phyloP scores from a whole-genome alignment of 2,329 filamentous ascomycete species.

The Plectosphaerella cucumerina region DNA sequence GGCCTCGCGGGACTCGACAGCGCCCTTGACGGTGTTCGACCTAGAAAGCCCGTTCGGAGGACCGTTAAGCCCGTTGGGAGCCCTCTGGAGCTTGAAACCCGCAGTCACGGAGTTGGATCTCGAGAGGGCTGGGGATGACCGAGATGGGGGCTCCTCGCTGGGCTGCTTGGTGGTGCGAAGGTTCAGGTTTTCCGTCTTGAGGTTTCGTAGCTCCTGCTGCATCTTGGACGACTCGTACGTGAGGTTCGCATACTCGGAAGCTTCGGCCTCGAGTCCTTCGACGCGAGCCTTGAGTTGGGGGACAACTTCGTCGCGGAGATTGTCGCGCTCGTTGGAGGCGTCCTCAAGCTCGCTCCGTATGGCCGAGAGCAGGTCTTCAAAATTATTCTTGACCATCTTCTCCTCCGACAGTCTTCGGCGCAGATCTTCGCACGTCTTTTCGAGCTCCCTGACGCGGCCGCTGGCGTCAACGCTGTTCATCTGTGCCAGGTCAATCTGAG shows the following conservation, averaged over 20 bases:
- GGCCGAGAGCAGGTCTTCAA: slow-evolving; percentile 84
- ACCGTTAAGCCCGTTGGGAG: slow-evolving; percentile 16
- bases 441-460: slow-evolving; percentile 70
- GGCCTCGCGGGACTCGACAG: slow-evolving; percentile 58
- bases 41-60: slow-evolving; percentile 45
- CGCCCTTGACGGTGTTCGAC: slow-evolving; percentile 51
- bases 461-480: slow-evolving; percentile 52
- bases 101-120: slow-evolving; percentile 66
- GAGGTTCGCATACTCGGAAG: slow-evolving; percentile 66
- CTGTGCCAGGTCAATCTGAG: slow-evolving; percentile 53
- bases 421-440: slow-evolving; percentile 75
- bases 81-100: slow-evolving; percentile 33
- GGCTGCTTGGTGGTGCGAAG: slow-evolving; percentile 39
- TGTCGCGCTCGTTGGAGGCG: slow-evolving; percentile 84
- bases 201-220: slow-evolving; percentile 75
- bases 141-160: slow-evolving; percentile 7
- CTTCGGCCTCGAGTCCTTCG: slow-evolving; percentile 73
- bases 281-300: slow-evolving; percentile 73
- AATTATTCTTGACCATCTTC: slow-evolving; percentile 82
- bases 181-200: slow-evolving; percentile 64
- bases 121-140: slow-evolving; percentile 45
- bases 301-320: slow-evolving; percentile 82
- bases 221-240: slow-evolving; percentile 79
- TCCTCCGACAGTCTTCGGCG: slow-evolving; percentile 81
- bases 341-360: slow-evolving; percentile 79